Conservation (phyloP, 2,329 filamentous ascomycete species). For the Fusarium domesticum region DNA sequence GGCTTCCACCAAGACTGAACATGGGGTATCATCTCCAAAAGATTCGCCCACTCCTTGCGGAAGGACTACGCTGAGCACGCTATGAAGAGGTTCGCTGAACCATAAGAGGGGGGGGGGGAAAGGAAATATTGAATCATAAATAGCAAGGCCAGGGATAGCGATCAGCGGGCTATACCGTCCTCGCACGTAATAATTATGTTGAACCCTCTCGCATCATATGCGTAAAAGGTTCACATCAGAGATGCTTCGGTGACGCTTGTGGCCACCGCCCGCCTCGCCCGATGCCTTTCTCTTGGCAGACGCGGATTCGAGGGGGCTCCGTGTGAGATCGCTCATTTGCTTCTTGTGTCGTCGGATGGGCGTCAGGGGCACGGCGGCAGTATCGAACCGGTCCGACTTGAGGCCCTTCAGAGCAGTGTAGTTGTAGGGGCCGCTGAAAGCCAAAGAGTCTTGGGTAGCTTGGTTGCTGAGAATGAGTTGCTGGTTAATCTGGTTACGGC, state of each 20-base stretch:
- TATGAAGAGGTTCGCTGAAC: conserved; percentile 22
- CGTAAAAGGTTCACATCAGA: conserved; percentile 52
- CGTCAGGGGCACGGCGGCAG: conserved; percentile 65
- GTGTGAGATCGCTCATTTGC: conserved; percentile 41
- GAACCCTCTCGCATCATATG: conserved; percentile 35
- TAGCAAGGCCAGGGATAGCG: conserved; percentile 45
- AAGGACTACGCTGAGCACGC: conserved; percentile 21
- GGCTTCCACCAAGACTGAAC: conserved; percentile 20
- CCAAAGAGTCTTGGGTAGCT: conserved; percentile 60
- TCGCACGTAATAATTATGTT: conserved; percentile 39
- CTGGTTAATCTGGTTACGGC: conserved; percentile 62
- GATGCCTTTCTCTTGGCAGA: conserved; percentile 57
- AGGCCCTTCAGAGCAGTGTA: conserved; percentile 60
- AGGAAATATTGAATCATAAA: conserved; percentile 16
- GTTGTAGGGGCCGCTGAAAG: conserved; percentile 59
- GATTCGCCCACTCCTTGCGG: conserved; percentile 13
- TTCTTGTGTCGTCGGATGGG: conserved; percentile 60
- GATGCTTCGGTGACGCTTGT: conserved; percentile 59
- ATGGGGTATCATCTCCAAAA: conserved; percentile 24
- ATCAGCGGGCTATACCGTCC: conserved; percentile 42
- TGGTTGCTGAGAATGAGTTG: conserved; percentile 59
- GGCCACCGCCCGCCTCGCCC: conserved; percentile 39
- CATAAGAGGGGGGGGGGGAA: conserved; percentile 15
- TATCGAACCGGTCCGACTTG: conserved; percentile 63
- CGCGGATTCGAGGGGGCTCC: conserved; percentile 48